phyloP scores from a whole-genome alignment of 2,329 filamentous ascomycete species.

The Sclerotinia trifoliorum region DNA sequence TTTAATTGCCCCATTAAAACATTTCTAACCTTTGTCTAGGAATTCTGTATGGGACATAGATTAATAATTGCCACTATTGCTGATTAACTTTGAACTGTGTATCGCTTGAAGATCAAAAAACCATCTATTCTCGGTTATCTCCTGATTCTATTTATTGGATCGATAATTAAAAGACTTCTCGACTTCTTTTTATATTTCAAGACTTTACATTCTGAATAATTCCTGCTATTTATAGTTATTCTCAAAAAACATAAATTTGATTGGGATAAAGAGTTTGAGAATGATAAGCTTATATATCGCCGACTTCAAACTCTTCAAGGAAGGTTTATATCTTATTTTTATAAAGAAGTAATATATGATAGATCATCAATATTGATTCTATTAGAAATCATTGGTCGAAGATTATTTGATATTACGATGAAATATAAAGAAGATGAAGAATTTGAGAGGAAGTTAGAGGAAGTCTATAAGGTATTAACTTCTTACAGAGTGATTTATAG shows the following conservation, averaged over 20 bases:
- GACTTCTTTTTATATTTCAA: not conserved
- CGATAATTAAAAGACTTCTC: not conserved
- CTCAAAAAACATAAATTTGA: not conserved
- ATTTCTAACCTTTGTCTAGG: too few species aligned
- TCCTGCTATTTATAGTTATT: not conserved
- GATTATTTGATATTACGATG: too few species aligned
- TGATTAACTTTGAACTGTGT: not conserved
- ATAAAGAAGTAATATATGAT: too few species aligned
- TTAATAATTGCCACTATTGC: not conserved
- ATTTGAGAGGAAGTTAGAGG: too few species aligned
- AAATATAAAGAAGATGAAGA: too few species aligned
- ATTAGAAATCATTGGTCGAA: not conserved
- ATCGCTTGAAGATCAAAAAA: not conserved
- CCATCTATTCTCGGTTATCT: not conserved
- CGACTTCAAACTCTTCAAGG: not conserved
- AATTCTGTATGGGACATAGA: too few species aligned
- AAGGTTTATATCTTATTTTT: not conserved
- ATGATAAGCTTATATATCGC: not conserved
- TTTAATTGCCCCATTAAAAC: too few species aligned
- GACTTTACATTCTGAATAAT: not conserved
- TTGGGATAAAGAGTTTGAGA: constrained; percentile 4
- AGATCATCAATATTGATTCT: too few species aligned
- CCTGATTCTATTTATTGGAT: not conserved
- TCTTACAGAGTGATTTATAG: too few species aligned
- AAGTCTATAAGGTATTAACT: too few species aligned